phyloP scores from a whole-genome alignment of 495 filamentous ascomycete species.

The Geopyxis carbonaria region DNA sequence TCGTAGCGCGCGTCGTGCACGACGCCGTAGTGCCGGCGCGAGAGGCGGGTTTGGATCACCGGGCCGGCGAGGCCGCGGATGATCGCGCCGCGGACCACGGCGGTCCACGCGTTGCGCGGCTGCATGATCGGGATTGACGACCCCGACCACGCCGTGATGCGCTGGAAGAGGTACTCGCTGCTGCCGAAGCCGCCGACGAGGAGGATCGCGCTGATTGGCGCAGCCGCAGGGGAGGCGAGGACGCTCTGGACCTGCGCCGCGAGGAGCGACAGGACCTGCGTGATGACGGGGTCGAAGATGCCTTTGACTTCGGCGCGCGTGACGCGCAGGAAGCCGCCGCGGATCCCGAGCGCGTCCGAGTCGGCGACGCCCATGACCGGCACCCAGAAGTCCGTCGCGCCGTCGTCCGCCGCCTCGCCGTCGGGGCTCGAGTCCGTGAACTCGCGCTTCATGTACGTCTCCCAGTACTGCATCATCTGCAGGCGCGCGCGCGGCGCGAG shows the following conservation, averaged over 20 bases:
- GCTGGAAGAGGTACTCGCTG: conserved; percentile 26
- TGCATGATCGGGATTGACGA: conserved; percentile 28
- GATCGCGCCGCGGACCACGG: conserved; percentile 20
- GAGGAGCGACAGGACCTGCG: conserved; percentile 27
- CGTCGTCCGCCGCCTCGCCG: conserved; percentile 51
- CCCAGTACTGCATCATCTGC: conserved; percentile 54
- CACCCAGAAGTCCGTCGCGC: conserved; percentile 30
- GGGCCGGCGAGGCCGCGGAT: conserved; percentile 22
- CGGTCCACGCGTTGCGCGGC: conserved; percentile 30
- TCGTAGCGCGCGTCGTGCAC: conserved; percentile 24
- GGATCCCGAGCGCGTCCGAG: conserved; percentile 42
- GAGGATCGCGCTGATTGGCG: conserved; percentile 25
- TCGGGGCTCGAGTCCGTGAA: too few relatives aligned
- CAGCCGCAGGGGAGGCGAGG: conserved; percentile 14
- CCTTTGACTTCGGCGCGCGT: conserved; percentile 27
- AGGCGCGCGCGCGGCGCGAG: conserved; percentile 32
- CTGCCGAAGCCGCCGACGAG: conserved; percentile 33
- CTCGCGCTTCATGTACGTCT: conserved; percentile 53
- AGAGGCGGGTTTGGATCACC: conserved; percentile 24
- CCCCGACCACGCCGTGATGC: conserved; percentile 20
- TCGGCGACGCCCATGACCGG: conserved; percentile 42
- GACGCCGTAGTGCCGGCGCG: conserved; percentile 31
- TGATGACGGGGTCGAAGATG: conserved; percentile 29
- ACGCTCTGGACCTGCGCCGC: conserved; percentile 25
- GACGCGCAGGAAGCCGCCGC: conserved; percentile 49